Evolutionary conservation across 805 yeast species (phyloP).

Genomic region (Barnettozyma salicaria): DNA sequence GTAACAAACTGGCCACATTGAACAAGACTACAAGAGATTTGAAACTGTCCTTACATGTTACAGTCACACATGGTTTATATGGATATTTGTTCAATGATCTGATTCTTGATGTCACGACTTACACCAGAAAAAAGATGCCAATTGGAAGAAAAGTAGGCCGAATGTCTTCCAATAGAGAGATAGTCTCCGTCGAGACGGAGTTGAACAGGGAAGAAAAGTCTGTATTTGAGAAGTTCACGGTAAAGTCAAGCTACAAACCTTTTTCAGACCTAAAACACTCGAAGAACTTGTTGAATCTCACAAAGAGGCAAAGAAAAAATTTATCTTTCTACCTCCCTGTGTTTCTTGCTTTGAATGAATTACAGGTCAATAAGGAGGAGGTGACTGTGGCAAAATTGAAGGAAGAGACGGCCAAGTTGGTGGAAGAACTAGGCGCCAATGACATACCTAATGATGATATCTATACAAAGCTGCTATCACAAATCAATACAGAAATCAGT

Average conservation of each 20-base stretch:
- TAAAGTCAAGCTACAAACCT: constrained; percentile 33
- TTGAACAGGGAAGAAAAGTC: constrained; percentile 32
- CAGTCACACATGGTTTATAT: constrained; percentile 72
- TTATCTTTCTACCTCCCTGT: constrained; percentile 53
- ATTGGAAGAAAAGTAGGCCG: constrained; percentile 48
- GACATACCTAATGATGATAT: constrained; percentile 36
- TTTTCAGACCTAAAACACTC: constrained; percentile 31
- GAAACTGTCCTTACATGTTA: constrained; percentile 59
- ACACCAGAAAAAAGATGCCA: constrained; percentile 45
- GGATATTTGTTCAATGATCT: constrained; percentile 81
- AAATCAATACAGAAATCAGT: constrained; percentile 57
- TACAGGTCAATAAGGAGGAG: constrained; percentile 21
- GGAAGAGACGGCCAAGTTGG: constrained; percentile 26
- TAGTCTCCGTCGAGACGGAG: constrained; percentile 33
- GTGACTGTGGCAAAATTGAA: constrained; percentile 28
- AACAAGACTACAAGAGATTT: constrained; percentile 51
- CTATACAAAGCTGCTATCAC: constrained; percentile 37
- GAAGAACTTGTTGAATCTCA: constrained; percentile 21
- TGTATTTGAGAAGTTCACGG: constrained; percentile 31
- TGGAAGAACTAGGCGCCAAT: constrained; percentile 34
- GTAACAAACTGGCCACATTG: constrained; percentile 37
- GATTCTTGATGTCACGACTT: constrained; percentile 50
- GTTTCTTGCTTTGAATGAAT: constrained; percentile 54
- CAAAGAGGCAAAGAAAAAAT: constrained; percentile 38
- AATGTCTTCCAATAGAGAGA: constrained; percentile 36